These are phyloP conservation scores for Silybum marianum DNA, from an alignment of 129 eudicot genomes.

Conservation along the genomic window DNA sequence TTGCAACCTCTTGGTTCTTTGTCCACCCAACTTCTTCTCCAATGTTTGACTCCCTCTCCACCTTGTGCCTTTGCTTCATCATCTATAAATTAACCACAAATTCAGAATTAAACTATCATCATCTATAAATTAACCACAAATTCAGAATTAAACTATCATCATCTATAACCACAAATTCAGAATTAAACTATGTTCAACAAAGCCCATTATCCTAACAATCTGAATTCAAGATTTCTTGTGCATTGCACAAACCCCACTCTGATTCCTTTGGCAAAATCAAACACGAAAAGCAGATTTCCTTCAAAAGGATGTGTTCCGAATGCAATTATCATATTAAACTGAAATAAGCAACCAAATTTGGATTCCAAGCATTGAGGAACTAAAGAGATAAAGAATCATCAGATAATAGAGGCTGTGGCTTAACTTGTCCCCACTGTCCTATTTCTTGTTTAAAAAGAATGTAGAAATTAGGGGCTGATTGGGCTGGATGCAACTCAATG, in stretches of 20 bases:
- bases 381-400: not conserved
- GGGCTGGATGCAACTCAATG: too few relatives aligned
- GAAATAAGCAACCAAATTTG: not conserved
- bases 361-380: not conserved
- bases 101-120: not conserved
- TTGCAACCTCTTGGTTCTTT: slow-evolving; percentile 87
- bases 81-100: slow-evolving; percentile 58
- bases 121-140: slow-evolving; percentile 54
- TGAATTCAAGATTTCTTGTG: not conserved
- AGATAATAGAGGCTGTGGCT: not conserved
- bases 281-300: not conserved
- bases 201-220: not conserved
- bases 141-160: slow-evolving; percentile 48
- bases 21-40: slow-evolving; percentile 99
- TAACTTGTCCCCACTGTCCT: not conserved
- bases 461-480: not conserved
- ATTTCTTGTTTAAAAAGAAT: not conserved
- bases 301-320: not conserved
- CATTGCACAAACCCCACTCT: not conserved
- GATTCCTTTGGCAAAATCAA: not conserved
- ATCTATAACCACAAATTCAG: slow-evolving; percentile 48
- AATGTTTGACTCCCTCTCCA: slow-evolving; percentile 87
- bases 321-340: not conserved
- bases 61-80: slow-evolving; percentile 99
- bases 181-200: not conserved